These are phyloP conservation scores for Flaveria floridana DNA, from an alignment of 140 eudicot species.

Conservation along the genomic window DNA sequence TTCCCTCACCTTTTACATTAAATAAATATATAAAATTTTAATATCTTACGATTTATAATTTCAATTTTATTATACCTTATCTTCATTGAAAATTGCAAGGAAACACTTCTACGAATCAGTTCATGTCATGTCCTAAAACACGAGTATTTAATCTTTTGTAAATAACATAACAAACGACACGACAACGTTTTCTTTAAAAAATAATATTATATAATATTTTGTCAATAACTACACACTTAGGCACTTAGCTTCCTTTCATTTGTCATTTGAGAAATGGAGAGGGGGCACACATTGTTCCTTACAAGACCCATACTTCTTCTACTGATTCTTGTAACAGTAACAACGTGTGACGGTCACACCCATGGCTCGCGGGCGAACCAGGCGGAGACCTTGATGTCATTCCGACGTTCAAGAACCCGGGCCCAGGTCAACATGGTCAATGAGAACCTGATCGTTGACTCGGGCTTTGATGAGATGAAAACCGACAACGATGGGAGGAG, in stretches of 20 bases:
- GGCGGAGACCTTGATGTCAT: conserved; percentile 46
- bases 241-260: conserved; percentile 10
- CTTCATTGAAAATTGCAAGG: background rate
- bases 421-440: conserved; percentile 15
- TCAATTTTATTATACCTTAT: background rate
- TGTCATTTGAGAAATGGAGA: conserved; percentile 40
- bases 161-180: background rate
- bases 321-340: conserved; percentile 24
- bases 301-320: conserved; percentile 34
- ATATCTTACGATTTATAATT: background rate
- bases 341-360: conserved; percentile 28
- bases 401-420: conserved; percentile 41
- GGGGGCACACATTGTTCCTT: conserved; percentile 20
- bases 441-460: conserved; percentile 20
- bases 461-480: conserved; percentile 21
- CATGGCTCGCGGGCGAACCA: conserved; percentile 39
- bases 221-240: conserved; percentile 25
- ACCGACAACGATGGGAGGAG: conserved; percentile 36
- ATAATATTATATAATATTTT: background rate
- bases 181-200: background rate
- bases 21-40: background rate
- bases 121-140: conserved; percentile 9
- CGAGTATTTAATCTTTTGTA: background rate
- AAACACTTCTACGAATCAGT: background rate
- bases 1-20: background rate